Percentiles rank a stretch among this genome's conserved stretches.
These are phyloP conservation scores for Trypethelium eluteriae DNA, from an alignment of 495 filamentous ascomycete genomes.

Conservation along the genomic window DNA sequence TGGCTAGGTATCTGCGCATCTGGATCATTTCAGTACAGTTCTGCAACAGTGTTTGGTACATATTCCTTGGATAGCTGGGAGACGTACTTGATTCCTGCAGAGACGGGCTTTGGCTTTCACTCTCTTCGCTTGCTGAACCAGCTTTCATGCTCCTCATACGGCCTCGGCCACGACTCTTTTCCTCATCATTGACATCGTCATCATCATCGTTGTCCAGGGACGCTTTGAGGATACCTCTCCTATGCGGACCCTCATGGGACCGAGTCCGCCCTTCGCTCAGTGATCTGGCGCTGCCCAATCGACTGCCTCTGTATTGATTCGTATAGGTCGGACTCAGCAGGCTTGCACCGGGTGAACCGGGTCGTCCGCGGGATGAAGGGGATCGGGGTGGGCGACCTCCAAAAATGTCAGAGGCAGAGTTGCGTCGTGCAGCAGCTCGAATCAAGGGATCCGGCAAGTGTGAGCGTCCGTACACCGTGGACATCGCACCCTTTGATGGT, in stretches of 20 bases:
- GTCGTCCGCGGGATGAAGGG: slow-evolving; percentile 13
- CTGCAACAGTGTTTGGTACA: neutral
- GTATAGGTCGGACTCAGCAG: slow-evolving; percentile 18
- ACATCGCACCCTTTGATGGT: slow-evolving; percentile 49
- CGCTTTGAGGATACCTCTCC: slow-evolving; percentile 15
- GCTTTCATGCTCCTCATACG: slow-evolving; percentile 32
- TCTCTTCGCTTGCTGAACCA: slow-evolving; percentile 24
- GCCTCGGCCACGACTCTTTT: slow-evolving; percentile 30
- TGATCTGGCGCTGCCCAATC: neutral
- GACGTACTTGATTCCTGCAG: neutral
- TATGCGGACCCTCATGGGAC: slow-evolving; percentile 11
- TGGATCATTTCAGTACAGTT: slow-evolving; percentile 41
- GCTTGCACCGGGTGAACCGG: slow-evolving; percentile 16
- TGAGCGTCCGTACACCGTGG: slow-evolving; percentile 25
- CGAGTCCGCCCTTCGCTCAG: neutral
- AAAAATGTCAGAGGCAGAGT: slow-evolving; percentile 29
- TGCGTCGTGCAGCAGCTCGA: slow-evolving; percentile 29
- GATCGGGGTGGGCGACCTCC: slow-evolving; percentile 26
- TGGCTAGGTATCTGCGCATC: slow-evolving; percentile 76
- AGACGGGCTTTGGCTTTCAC: slow-evolving; percentile 31
- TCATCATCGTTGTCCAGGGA: slow-evolving; percentile 30
- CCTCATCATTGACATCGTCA: slow-evolving; percentile 44
- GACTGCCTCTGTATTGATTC: slow-evolving; percentile 1
- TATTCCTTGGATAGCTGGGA: neutral
- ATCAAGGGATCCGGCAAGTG: slow-evolving; percentile 40